Evolutionary conservation across 202 grass and related monocot genomes (phyloP).

Genomic region (Zizania palustris): DNA sequence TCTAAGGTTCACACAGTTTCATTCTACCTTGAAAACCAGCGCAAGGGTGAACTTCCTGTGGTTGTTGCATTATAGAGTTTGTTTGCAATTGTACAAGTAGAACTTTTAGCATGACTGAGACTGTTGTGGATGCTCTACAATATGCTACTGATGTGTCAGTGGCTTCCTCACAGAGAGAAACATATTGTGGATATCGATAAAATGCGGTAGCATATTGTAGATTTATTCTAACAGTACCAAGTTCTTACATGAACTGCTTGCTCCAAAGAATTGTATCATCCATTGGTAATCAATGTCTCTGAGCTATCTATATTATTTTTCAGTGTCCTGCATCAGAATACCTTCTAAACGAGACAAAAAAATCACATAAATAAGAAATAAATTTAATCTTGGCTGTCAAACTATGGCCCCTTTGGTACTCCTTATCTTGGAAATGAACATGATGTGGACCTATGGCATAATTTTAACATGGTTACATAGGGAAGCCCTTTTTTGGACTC

Average conservation of each 20-base stretch:
- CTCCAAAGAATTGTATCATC: neutral
- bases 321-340: neutral
- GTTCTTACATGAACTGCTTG: neutral
- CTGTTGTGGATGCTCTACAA: neutral
- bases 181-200: neutral
- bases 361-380: neutral
- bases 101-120: no score
- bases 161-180: neutral
- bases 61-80: neutral
- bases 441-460: slow-evolving; percentile 1
- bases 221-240: neutral
- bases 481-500: slow-evolving; percentile 7
- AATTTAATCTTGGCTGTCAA: neutral
- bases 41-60: neutral
- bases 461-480: neutral
- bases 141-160: neutral
- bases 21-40: neutral
- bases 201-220: neutral
- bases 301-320: slow-evolving; percentile 3
- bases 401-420: neutral
- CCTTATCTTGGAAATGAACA: slow-evolving; percentile 8
- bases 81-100: no score
- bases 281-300: neutral
- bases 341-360: neutral
- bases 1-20: neutral